phyloP scores from a whole-genome alignment of 257 asterid species.

The Nicotiana noctiflora region DNA sequence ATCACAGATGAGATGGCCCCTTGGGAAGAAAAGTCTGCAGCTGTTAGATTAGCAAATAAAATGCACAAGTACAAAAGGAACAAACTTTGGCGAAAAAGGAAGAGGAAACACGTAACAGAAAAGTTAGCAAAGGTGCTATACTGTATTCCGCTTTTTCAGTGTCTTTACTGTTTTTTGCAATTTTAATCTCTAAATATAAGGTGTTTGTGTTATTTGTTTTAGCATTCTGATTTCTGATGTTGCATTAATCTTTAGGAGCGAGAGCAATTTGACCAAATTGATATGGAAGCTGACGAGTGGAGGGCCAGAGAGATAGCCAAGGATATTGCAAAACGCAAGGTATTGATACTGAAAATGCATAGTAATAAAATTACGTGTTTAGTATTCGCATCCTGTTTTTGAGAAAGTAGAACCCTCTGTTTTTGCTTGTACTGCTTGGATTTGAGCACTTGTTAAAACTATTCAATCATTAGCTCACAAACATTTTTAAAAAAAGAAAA shows the following conservation, averaged over 20 bases:
- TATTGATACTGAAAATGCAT: conserved; percentile 14
- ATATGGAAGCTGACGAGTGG: conserved; percentile 95
- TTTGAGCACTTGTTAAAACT: neutral
- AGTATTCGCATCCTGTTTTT: neutral
- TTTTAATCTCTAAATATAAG: neutral
- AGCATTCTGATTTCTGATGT: neutral
- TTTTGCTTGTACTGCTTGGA: neutral
- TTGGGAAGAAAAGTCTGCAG: conserved; percentile 90
- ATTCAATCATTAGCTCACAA: neutral
- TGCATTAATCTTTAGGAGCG: conserved; percentile 44
- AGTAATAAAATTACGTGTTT: neutral
- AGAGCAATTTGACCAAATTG: conserved; percentile 49
- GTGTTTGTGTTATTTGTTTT: neutral
- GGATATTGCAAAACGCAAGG: conserved; percentile 77
- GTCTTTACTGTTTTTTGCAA: neutral
- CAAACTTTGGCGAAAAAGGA: conserved; percentile 78
- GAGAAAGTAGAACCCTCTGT: neutral
- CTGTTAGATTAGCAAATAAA: conserved; percentile 51
- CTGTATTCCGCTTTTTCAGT: neutral
- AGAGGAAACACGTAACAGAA: conserved; percentile 64
- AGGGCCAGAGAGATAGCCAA: conserved; percentile 82
- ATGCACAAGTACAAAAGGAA: conserved; percentile 70
- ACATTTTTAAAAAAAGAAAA: neutral
- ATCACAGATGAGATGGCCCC: conserved; percentile 55
- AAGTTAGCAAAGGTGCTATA: conserved; percentile 48